Evolutionary conservation across 768 basidiomycete species (phyloP).

Genomic region (Leccinellum luteum): DNA sequence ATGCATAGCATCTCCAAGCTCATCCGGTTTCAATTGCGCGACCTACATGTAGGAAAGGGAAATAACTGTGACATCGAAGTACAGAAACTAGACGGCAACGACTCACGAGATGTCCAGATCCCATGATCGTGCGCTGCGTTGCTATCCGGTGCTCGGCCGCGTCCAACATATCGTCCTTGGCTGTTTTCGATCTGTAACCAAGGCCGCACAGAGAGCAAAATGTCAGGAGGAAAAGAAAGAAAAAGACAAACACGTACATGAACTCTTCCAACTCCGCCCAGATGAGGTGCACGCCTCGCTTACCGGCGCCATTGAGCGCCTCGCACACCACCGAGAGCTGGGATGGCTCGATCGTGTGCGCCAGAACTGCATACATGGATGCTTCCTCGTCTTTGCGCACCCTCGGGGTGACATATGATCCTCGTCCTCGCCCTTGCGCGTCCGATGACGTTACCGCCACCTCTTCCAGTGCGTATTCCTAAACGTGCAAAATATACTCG

Average conservation of each 20-base stretch:
- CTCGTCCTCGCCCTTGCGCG: not conserved
- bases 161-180: slow-evolving; percentile 28
- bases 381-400: slow-evolving; percentile 33
- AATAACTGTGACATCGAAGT: not conserved
- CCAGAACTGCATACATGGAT: slow-evolving; percentile 20
- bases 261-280: slow-evolving; percentile 33
- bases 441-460: slow-evolving; percentile 1
- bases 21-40: slow-evolving; percentile 30
- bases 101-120: slow-evolving; percentile 32
- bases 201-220: not conserved
- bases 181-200: slow-evolving; percentile 20
- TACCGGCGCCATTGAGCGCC: slow-evolving; percentile 7
- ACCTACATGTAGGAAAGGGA: slow-evolving; percentile 12
- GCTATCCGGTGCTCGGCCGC: slow-evolving; percentile 22
- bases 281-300: slow-evolving; percentile 24
- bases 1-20: slow-evolving; percentile 23
- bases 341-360: slow-evolving; percentile 26
- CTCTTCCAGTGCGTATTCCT: slow-evolving; percentile 29
- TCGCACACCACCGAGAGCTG: slow-evolving; percentile 22
- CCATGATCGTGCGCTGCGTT: slow-evolving; percentile 22
- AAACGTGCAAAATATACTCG: not conserved
- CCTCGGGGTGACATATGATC: slow-evolving; percentile 16
- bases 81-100: not conserved
- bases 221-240: not conserved
- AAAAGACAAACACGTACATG: slow-evolving; percentile 16